phyloP scores from a whole-genome alignment of 2,329 filamentous ascomycete genomes.

The Trichoderma gracile region DNA sequence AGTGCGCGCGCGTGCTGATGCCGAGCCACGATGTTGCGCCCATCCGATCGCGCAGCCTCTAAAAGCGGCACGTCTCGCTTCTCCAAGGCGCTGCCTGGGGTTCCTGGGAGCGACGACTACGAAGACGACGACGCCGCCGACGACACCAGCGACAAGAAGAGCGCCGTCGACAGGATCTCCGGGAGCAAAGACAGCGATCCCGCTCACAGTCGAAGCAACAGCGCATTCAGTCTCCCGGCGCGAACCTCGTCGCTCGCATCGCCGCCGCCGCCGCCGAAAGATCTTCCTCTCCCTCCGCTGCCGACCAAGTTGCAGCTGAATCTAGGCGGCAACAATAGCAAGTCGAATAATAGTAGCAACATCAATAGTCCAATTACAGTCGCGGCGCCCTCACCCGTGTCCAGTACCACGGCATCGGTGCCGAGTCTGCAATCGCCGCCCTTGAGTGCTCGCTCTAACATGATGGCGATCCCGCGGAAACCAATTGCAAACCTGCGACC shows the following conservation, averaged over 20 bases:
- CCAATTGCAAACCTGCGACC: slow-evolving; percentile 33
- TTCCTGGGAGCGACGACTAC: slow-evolving; percentile 40
- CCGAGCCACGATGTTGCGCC: slow-evolving; percentile 17
- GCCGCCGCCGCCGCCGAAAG: neutral
- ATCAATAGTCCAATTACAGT: slow-evolving; percentile 14
- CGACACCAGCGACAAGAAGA: slow-evolving; percentile 21
- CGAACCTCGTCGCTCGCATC: slow-evolving; percentile 19
- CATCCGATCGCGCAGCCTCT: slow-evolving; percentile 14
- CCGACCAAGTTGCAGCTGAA: slow-evolving; percentile 19
- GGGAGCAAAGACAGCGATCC: neutral
- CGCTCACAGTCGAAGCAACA: slow-evolving; percentile 8
- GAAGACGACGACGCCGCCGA: slow-evolving; percentile 25
- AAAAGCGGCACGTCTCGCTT: slow-evolving; percentile 53
- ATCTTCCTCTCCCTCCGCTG: slow-evolving; percentile 17
- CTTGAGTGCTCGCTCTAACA: slow-evolving; percentile 27
- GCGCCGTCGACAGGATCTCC: slow-evolving; percentile 19
- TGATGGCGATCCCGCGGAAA: slow-evolving; percentile 42
- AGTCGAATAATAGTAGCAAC: slow-evolving; percentile 29
- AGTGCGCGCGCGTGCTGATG: neutral
- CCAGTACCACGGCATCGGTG: slow-evolving; percentile 15
- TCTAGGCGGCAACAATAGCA: slow-evolving; percentile 19
- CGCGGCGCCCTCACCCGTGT: slow-evolving; percentile 30
- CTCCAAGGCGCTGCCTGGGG: slow-evolving; percentile 58
- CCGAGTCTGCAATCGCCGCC: slow-evolving; percentile 14
- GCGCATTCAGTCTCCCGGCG: slow-evolving; percentile 10